phyloP scores from a whole-genome alignment of 202 grass and related monocot genomes.

The Brachypodium distachyon region DNA sequence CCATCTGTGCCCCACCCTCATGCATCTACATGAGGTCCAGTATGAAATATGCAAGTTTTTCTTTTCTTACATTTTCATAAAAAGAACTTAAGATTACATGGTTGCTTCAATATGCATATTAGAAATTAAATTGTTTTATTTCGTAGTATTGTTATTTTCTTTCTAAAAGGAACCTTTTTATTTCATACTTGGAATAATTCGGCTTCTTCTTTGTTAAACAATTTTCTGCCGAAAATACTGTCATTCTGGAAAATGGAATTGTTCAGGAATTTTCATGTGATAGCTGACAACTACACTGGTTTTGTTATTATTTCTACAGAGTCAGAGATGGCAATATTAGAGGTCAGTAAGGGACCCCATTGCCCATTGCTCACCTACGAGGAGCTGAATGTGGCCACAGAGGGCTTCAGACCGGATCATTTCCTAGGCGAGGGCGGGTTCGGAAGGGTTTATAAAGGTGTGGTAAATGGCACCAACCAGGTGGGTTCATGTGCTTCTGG shows the following conservation, averaged over 20 bases:
- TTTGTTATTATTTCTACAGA: conserved; percentile 32
- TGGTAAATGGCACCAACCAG: conserved; percentile 48
- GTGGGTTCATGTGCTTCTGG: conserved; percentile 22
- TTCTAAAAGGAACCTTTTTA: conserved; percentile 2
- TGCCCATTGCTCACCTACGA: conserved; percentile 43
- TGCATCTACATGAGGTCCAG: not conserved
- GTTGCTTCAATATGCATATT: not conserved
- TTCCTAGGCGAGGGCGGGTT: conserved; percentile 84
- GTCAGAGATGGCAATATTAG: conserved; percentile 40
- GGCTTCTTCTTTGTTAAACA: not conserved
- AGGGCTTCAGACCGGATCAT: conserved; percentile 41
- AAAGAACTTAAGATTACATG: not conserved
- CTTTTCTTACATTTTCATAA: not conserved
- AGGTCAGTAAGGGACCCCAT: conserved; percentile 22
- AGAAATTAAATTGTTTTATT: not conserved
- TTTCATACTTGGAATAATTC: not conserved
- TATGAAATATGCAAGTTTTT: not conserved
- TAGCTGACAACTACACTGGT: not conserved
- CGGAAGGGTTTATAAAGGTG: conserved; percentile 65
- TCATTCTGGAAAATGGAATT: not conserved
- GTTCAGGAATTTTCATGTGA: not conserved
- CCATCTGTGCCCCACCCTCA: no score
- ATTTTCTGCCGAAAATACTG: not conserved
- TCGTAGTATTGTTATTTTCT: not conserved
- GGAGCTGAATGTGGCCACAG: conserved; percentile 45